Percentiles rank a stretch among this genome's conserved stretches.
Conservation (phyloP, 352 stramenopile genomes). For the Peronospora belbahrii region DNA sequence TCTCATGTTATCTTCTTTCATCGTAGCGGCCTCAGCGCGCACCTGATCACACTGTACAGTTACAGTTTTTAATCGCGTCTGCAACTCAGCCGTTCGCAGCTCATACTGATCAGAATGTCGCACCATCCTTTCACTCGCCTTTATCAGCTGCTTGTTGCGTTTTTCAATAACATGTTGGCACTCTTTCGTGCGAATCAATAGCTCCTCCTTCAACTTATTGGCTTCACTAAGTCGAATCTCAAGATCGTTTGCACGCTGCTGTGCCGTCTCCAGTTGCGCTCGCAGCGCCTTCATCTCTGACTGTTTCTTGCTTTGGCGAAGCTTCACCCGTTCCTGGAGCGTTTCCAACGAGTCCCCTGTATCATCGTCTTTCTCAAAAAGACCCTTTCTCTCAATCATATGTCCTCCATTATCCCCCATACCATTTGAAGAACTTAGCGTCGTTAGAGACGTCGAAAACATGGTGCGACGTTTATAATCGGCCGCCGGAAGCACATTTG, state of each 20-base stretch:
- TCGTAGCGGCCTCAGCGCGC: constrained; percentile 17
- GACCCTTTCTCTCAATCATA: constrained; percentile 40
- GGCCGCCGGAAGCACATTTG: constrained; percentile 8
- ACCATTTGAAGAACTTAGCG: constrained; percentile 9
- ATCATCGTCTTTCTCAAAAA: constrained; percentile 77
- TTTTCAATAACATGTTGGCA: constrained; percentile 82
- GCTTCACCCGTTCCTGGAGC: constrained; percentile 60
- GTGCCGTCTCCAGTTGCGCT: constrained; percentile 34
- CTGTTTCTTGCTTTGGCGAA: constrained; percentile 62
- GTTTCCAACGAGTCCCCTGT: constrained; percentile 56
- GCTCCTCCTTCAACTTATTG: constrained; percentile 53
- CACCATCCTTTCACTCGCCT: constrained; percentile 65
- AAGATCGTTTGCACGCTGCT: constrained; percentile 24
- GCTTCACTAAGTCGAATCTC: constrained; percentile 27
- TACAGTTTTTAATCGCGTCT: constrained; percentile 31
- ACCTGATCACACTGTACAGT: constrained; percentile 31
- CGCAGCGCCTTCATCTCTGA: constrained; percentile 48
- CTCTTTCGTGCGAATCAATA: constrained; percentile 62
- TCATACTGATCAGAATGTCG: constrained; percentile 60
- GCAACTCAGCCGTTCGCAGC: constrained; percentile 34
- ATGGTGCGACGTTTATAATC: constrained; percentile 32
- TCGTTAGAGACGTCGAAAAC: constrained; percentile 29
- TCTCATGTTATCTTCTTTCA: constrained; percentile 18
- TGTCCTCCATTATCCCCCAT: constrained; percentile 10
- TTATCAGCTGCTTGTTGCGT: constrained; percentile 80